Evolutionary conservation across 768 basidiomycete genomes (phyloP), one percentile per base, ranked within the genome.

Genomic region (Phlebiopsis flavidoalba): DNA sequence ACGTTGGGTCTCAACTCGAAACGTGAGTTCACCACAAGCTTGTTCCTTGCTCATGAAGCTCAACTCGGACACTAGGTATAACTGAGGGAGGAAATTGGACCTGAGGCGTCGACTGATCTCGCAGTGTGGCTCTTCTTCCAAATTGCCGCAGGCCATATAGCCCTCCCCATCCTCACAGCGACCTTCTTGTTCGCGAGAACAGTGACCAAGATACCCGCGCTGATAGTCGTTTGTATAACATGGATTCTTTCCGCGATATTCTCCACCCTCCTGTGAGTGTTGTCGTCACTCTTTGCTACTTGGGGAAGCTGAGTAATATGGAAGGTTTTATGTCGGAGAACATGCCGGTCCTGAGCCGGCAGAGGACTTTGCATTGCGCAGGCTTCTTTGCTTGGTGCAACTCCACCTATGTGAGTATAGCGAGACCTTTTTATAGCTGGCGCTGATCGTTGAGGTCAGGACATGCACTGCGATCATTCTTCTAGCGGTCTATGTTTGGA

Each of bases 181-280:
- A 82, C 79, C 2, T 78, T 82, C 65, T 55, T 82, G 6, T 67
- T 80, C 47, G 75, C 78, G 8, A 74, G 68, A 53, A 67, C 70
- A 3, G 74, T 71, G 17, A 53, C 65, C 0, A 74, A 79, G 48
- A 79, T 79, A 62, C 75, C 77, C 1, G 75, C 76, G 1, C 67
- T 83, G 45, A 69, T 82, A 48, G 81, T 80, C 57, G 68, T 81
- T 3, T 80, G 77, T 62, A 72, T 79, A 24, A 78, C 77, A 10
- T 81, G 79, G 79, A 79, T 80, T 17, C 64, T 82, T 19, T 76
- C 78, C 3, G 79, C 77, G 1, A 66, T 79, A 21, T 76, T 74
- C 59, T 74, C 77, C 11, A 68, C 76, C 3, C 65, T 83, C 36
- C 71, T 83, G 79, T 81, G 61, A n/a, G 53, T 35, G 14, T 15